Conservation (phyloP, 257 asterid genomes). For the Nicotiana paniculata region DNA sequence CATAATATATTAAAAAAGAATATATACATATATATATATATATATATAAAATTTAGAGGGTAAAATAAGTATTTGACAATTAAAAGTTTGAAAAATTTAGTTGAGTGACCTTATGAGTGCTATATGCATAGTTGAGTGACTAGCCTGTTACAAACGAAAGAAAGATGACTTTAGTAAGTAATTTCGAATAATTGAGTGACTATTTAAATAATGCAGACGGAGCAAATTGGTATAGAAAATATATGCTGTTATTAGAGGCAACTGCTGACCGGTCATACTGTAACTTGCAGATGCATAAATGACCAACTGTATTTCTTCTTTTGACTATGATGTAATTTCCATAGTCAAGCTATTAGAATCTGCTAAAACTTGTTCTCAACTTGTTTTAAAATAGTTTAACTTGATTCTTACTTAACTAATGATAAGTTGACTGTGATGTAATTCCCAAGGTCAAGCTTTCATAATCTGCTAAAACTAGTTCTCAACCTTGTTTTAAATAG, state of each 20-base stretch:
- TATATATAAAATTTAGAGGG: no score
- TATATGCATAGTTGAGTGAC: no score
- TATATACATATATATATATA: no score
- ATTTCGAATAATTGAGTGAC: no score
- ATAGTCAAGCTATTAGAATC: neutral
- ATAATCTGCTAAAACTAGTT: neutral
- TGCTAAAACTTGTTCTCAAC: neutral
- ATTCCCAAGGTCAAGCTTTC: neutral
- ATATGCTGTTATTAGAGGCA: neutral
- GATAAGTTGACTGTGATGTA: neutral
- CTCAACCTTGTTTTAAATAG: no score
- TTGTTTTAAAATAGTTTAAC: neutral
- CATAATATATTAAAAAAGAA: no score
- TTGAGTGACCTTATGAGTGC: no score
- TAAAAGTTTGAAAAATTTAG: no score
- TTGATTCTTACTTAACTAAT: neutral
- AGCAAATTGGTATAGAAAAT: neutral
- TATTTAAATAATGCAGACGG: no score
- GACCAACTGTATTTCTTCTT: neutral
- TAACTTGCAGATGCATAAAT: conserved; percentile 1
- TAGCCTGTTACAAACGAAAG: no score
- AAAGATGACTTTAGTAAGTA: no score
- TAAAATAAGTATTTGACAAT: no score
- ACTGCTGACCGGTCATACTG: neutral
- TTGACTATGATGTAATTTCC: neutral